Evolutionary conservation across 352 stramenopile genomes (phyloP).

Genomic region (Aphanomyces euteiches): DNA sequence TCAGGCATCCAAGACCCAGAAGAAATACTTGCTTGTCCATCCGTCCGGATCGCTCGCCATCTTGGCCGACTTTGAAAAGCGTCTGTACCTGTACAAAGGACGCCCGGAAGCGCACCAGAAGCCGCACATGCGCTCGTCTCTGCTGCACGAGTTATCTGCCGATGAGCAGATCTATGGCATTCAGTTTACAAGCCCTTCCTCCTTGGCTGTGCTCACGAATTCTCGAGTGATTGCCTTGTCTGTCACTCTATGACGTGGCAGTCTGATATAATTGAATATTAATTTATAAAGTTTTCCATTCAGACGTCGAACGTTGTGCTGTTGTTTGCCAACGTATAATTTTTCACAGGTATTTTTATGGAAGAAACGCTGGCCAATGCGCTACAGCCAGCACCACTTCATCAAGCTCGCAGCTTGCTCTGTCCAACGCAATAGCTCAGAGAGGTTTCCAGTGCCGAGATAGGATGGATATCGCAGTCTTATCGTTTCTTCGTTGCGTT

Average conservation of each 20-base stretch:
- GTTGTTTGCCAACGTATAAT: background rate
- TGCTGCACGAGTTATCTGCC: conserved; percentile 17
- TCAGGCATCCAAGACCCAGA: conserved; percentile 83
- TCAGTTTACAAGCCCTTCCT: conserved; percentile 7
- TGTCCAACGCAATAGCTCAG: too few relatives aligned
- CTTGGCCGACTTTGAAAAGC: conserved; percentile 75
- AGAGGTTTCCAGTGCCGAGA: too few relatives aligned
- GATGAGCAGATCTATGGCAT: conserved; percentile 4
- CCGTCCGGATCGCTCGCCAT: conserved; percentile 49
- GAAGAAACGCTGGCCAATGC: too few relatives aligned
- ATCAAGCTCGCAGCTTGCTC: too few relatives aligned
- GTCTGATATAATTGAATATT: background rate
- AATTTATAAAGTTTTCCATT: too few relatives aligned
- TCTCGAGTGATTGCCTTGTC: background rate
- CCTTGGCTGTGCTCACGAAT: conserved; percentile 3
- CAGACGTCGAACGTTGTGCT: background rate
- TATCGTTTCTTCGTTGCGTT: background rate
- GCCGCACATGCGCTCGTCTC: background rate
- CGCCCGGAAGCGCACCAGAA: background rate
- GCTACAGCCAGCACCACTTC: too few relatives aligned
- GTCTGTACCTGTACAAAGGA: conserved; percentile 60
- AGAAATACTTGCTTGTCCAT: conserved; percentile 76
- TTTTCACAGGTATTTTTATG: background rate
- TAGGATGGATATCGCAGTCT: background rate
- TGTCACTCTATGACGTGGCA: background rate